phyloP scores from a whole-genome alignment of 2,329 filamentous ascomycete species.

The Pyrenophora teres region DNA sequence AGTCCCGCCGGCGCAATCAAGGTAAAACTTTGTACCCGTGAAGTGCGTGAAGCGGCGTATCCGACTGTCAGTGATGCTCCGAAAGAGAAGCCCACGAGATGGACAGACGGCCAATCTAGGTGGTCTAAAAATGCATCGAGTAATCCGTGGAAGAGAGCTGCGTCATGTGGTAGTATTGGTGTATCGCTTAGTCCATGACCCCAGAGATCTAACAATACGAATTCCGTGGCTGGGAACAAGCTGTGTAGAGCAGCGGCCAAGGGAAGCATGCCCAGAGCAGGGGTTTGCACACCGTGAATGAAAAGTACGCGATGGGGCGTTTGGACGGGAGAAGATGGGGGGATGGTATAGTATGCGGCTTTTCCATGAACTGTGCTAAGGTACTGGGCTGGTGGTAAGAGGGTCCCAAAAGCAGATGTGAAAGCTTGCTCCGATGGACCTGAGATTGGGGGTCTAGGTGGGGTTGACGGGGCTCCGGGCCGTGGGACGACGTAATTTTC shows the following conservation, averaged over 20 bases:
- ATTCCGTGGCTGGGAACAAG: constrained; percentile 45
- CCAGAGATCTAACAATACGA: constrained; percentile 57
- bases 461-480: constrained; percentile 16
- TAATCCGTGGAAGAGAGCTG: constrained; percentile 51
- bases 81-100: constrained; percentile 59
- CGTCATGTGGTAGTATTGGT: constrained; percentile 50
- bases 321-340: constrained; percentile 41
- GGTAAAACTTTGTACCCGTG: constrained; percentile 42
- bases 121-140: constrained; percentile 49
- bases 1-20: constrained; percentile 58
- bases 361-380: constrained; percentile 41
- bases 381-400: constrained; percentile 49
- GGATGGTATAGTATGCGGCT: constrained; percentile 50
- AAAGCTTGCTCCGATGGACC: constrained; percentile 49
- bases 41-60: constrained; percentile 44
- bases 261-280: constrained; percentile 55
- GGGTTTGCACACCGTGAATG: constrained; percentile 59
- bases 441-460: constrained; percentile 31
- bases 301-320: constrained; percentile 47
- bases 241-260: constrained; percentile 47
- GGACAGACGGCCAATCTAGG: constrained; percentile 51
- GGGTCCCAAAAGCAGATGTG: constrained; percentile 43
- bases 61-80: constrained; percentile 50
- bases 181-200: constrained; percentile 60
- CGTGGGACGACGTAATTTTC: constrained; percentile 31